These are phyloP conservation scores for Chytriomyces confervae DNA, from an alignment of 192 early-diverging fungal species.

Conservation along the genomic window DNA sequence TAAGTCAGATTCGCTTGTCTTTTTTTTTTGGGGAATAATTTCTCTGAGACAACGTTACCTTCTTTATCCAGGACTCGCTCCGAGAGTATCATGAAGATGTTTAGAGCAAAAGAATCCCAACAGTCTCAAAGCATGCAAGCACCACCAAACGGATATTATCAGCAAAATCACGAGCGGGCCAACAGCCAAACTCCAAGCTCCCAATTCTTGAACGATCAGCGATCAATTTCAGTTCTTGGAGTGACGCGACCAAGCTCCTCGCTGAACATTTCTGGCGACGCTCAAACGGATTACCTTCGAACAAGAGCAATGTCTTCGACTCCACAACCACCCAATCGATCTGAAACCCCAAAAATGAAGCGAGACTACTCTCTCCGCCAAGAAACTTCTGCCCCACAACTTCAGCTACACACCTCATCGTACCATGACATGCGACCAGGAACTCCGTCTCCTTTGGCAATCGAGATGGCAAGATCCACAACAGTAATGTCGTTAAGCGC, in stretches of 20 bases:
- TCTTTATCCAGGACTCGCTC: no score
- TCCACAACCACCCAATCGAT: background rate
- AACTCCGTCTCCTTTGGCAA: background rate
- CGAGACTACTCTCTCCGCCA: background rate
- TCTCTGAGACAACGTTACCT: no score
- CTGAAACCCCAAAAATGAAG: background rate
- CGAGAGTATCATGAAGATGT: no score
- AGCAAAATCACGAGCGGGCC: no score
- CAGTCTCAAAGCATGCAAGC: no score
- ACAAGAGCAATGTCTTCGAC: background rate
- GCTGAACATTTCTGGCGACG: background rate
- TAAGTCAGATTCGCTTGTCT: no score
- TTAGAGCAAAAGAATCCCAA: no score
- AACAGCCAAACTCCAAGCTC: background rate
- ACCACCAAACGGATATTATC: no score
- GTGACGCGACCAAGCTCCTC: background rate
- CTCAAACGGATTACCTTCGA: background rate
- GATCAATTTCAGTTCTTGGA: constrained; percentile 1
- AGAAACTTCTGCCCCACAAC: background rate
- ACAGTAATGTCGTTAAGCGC: constrained; percentile 30
- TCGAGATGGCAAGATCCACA: background rate
- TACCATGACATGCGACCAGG: constrained; percentile 5
- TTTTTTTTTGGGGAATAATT: no score
- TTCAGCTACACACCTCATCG: background rate
- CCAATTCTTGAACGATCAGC: background rate